These are phyloP conservation scores for Tricholoma matsutake DNA, from an alignment of 768 basidiomycete genomes.

Conservation along the genomic window DNA sequence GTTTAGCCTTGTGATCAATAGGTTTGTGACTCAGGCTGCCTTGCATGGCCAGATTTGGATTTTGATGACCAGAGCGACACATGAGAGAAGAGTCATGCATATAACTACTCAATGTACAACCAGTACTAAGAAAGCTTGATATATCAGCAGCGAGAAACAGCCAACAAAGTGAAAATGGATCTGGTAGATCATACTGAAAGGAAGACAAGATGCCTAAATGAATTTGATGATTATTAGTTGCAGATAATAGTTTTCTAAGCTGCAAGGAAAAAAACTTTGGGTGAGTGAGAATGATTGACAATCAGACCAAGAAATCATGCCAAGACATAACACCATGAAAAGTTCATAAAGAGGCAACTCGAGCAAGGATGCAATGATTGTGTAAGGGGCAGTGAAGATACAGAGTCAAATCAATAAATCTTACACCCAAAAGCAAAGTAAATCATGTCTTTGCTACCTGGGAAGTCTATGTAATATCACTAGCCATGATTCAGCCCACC, in stretches of 20 bases:
- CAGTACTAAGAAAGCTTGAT: background rate
- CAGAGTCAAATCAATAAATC: too few relatives aligned
- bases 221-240: background rate
- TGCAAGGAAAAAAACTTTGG: background rate
- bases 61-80: background rate
- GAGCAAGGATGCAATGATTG: too few relatives aligned
- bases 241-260: background rate
- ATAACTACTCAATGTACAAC: background rate
- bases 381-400: too few relatives aligned
- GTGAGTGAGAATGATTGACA: background rate
- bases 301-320: background rate
- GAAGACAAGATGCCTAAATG: background rate
- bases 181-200: background rate
- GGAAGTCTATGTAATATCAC: too few relatives aligned
- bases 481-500: too few relatives aligned
- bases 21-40: background rate
- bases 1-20: background rate
- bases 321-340: background rate
- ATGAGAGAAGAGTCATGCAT: background rate
- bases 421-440: too few relatives aligned
- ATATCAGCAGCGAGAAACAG: background rate
- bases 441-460: too few relatives aligned
- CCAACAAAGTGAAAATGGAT: background rate
- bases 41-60: background rate
- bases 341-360: too few relatives aligned